Percentiles rank a stretch among this genome's conserved stretches.
Conservation (phyloP, 305 asterid genomes). For the Withania somnifera region DNA sequence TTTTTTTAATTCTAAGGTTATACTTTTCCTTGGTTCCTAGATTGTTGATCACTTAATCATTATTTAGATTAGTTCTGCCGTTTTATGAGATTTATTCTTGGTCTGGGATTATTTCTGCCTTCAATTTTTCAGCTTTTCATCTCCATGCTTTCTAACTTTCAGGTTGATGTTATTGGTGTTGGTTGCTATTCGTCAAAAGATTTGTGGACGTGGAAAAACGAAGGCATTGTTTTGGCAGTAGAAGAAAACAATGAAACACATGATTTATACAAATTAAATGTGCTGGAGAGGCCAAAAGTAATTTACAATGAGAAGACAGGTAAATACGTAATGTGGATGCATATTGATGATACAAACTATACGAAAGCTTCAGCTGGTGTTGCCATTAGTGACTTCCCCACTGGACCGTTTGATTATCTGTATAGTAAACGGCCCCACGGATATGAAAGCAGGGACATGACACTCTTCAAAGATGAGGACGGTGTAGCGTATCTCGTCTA, state of each 20-base stretch:
- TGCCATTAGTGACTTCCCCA: conserved; percentile 58
- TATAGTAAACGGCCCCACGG: conserved; percentile 83
- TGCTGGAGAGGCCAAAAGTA: conserved; percentile 94
- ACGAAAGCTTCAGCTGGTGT: conserved; percentile 83
- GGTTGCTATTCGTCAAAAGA: conserved; percentile 94
- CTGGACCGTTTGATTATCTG: conserved; percentile 73
- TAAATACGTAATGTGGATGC: conserved; percentile 96
- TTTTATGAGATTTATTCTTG: background rate
- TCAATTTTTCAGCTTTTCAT: background rate
- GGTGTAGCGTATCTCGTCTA: conserved; percentile 69
- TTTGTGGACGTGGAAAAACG: conserved; percentile 90
- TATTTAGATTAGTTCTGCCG: background rate
- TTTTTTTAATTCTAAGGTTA: background rate
- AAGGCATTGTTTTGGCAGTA: conserved; percentile 80
- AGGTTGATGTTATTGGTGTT: conserved; percentile 95
- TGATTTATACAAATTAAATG: conserved; percentile 73
- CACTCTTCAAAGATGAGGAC: conserved; percentile 82
- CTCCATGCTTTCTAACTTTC: conserved; percentile 3
- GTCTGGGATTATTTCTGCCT: background rate
- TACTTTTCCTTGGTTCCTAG: background rate
- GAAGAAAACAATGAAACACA: conserved; percentile 60
- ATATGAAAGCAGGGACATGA: conserved; percentile 92
- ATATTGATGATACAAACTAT: conserved; percentile 76
- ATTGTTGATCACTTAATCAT: background rate
- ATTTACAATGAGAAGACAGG: conserved; percentile 58